These are phyloP conservation scores for Parasitella parasitica DNA, from an alignment of 371 early-diverging fungal genomes.

Conservation along the genomic window DNA sequence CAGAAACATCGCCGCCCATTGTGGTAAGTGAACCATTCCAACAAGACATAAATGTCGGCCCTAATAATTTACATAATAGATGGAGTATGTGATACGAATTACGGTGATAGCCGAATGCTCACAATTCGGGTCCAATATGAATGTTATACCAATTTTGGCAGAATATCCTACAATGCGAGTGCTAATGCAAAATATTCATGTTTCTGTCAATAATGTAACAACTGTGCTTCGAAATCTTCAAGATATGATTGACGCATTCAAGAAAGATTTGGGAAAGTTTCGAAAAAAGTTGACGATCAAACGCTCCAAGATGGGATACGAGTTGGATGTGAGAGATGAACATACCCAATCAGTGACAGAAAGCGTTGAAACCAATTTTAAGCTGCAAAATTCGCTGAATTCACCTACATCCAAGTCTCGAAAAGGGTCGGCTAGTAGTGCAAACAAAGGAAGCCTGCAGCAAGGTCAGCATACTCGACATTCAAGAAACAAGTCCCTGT, in stretches of 20 bases:
- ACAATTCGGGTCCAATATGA: conserved; percentile 64
- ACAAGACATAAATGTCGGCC: neutral
- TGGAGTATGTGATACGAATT: conserved; percentile 57
- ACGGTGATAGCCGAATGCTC: conserved; percentile 79
- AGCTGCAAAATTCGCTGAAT: conserved; percentile 15
- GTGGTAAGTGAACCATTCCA: neutral
- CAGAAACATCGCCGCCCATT: conserved; percentile 27
- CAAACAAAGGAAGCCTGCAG: neutral
- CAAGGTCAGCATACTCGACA: neutral
- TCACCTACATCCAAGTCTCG: conserved; percentile 18
- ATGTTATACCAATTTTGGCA: conserved; percentile 56
- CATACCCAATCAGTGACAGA: conserved; percentile 9
- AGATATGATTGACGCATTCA: conserved; percentile 59
- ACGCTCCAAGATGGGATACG: conserved; percentile 45
- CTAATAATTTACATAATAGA: neutral
- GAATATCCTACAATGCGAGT: conserved; percentile 69
- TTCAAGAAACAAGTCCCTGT: neutral
- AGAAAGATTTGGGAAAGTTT: conserved; percentile 57
- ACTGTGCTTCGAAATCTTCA: conserved; percentile 53
- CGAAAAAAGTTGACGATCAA: conserved; percentile 46
- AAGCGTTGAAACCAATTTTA: conserved; percentile 5
- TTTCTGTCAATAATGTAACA: conserved; percentile 54
- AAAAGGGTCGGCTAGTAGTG: neutral
- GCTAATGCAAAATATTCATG: conserved; percentile 62
- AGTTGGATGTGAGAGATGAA: conserved; percentile 53